Percentiles rank a stretch among this genome's conserved stretches.
These are phyloP conservation scores for Aspergillus mulundensis DNA, from an alignment of 495 filamentous ascomycete genomes.

Conservation along the genomic window DNA sequence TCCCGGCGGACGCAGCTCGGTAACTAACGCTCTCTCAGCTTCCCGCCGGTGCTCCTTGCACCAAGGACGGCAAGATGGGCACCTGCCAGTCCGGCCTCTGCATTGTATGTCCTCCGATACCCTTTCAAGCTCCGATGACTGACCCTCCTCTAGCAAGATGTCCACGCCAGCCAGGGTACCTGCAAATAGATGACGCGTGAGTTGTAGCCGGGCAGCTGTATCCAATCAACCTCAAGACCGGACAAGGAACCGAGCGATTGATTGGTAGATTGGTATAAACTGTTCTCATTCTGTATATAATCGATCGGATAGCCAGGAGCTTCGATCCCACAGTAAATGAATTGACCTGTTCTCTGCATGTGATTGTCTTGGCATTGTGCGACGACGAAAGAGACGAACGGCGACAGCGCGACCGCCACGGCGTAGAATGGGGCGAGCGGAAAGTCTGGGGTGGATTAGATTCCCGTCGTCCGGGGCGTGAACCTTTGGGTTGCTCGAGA, in stretches of 20 bases:
- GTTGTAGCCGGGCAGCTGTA: neutral
- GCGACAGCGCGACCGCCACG: neutral
- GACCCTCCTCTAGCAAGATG: neutral
- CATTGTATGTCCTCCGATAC: neutral
- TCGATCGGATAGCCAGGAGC: neutral
- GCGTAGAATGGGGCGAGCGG: neutral
- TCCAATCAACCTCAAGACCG: neutral
- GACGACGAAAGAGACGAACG: neutral
- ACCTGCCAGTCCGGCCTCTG: slow-evolving; percentile 9
- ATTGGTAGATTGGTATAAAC: too few relatives aligned
- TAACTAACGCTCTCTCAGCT: neutral
- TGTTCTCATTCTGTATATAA: neutral
- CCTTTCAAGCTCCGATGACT: neutral
- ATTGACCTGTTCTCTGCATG: neutral
- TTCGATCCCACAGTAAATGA: neutral
- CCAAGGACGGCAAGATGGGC: slow-evolving; percentile 6
- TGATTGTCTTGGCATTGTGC: slow-evolving; percentile 7
- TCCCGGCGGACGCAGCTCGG: neutral
- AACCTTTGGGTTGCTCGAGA: neutral
- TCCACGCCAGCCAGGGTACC: neutral
- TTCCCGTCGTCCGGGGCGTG: slow-evolving; percentile 14
- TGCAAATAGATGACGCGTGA: neutral
- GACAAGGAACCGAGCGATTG: neutral
- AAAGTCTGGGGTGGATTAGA: slow-evolving; percentile 4
- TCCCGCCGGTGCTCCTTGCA: slow-evolving; percentile 1